Evolutionary conservation across 768 basidiomycete genomes (phyloP), one percentile per base, ranked within the genome.

Genomic region (Glaciozyma martinii): DNA sequence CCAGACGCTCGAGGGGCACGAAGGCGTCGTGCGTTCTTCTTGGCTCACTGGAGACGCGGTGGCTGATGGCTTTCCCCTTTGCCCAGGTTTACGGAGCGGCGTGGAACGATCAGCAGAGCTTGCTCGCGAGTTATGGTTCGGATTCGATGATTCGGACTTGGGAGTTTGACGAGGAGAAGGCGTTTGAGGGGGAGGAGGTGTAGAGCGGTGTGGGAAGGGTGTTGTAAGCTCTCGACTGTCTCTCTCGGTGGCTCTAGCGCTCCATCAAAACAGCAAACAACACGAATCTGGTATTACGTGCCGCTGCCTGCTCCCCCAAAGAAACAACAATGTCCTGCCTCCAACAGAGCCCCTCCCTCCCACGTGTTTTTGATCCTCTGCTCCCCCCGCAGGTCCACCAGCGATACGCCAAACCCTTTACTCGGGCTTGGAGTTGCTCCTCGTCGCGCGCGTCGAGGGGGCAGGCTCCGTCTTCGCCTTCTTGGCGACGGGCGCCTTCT

Each of bases 1-100:
- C 15, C 64, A 61, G 27, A 55, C 60, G 27, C 60, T 61, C 30
- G 50, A 55, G 21, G 60, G 60, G 6, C 60, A 61, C 52, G 43
- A 53, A 9, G 60, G 60, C 5, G 47, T 60, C 32, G 59, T 60
- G 27, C 37, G 59, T 60, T 13, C 9, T 37, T 9, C 32, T 44
- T 44, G 3, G 6, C 6, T 46, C 44, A 8, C 25, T 27, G 2
- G 58, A 46, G 29, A 27, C 37, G 3, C 9, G 59, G 8, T 33
- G 3, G 29, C 47, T 47, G 59, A 49, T 6, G 40, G 3, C 27
- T 33, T 16, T 6, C 8, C 58, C 23, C 18, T 5, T 10, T 37
- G 30, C 27, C 9, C 47, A 60, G 59, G 59, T 53, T 1, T 60
- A 60, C 21, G 59, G 59, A 21, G 59, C 59, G 21, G 29, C 47